Evolutionary conservation across 345 rosid species (phyloP).

Genomic region (Populus davidiana): DNA sequence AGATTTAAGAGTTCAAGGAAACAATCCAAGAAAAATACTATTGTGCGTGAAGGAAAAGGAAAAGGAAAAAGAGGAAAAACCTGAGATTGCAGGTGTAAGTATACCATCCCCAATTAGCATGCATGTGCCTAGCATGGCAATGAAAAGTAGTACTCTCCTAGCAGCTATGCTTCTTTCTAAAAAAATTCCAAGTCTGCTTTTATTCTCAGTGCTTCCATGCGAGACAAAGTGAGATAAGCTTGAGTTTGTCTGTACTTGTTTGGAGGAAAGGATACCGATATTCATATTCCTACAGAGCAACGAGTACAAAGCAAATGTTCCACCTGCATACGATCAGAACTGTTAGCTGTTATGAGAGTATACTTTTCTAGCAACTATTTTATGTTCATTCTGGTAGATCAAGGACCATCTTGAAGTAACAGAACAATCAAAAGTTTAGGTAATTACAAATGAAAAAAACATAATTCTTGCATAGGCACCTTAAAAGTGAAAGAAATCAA

Average conservation of each 20-base stretch:
- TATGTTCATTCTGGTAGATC: too few relatives aligned
- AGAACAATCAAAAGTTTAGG: too few relatives aligned
- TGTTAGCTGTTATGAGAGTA: neutral
- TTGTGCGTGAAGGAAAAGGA: neutral
- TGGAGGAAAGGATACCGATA: conserved; percentile 48
- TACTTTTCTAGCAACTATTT: neutral
- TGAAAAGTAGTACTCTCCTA: conserved; percentile 53
- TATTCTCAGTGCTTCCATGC: conserved; percentile 26
- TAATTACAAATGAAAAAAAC: too few relatives aligned
- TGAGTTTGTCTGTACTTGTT: conserved; percentile 22
- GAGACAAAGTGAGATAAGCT: conserved; percentile 7
- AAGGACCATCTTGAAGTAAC: too few relatives aligned
- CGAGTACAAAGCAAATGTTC: conserved; percentile 83
- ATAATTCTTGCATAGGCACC: too few relatives aligned
- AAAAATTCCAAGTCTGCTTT: conserved; percentile 48
- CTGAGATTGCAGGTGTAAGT: conserved; percentile 89
- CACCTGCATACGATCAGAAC: conserved; percentile 47
- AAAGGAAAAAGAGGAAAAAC: conserved; percentile 27
- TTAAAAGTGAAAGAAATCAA: too few relatives aligned
- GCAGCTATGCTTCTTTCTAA: conserved; percentile 59
- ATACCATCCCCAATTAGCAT: conserved; percentile 92
- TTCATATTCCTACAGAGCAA: conserved; percentile 70
- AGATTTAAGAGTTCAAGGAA: conserved; percentile 5
- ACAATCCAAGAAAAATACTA: neutral
- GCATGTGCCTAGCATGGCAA: conserved; percentile 83